phyloP scores from a whole-genome alignment of 148 eudicot genomes.

The Dianthus caryophyllus region DNA sequence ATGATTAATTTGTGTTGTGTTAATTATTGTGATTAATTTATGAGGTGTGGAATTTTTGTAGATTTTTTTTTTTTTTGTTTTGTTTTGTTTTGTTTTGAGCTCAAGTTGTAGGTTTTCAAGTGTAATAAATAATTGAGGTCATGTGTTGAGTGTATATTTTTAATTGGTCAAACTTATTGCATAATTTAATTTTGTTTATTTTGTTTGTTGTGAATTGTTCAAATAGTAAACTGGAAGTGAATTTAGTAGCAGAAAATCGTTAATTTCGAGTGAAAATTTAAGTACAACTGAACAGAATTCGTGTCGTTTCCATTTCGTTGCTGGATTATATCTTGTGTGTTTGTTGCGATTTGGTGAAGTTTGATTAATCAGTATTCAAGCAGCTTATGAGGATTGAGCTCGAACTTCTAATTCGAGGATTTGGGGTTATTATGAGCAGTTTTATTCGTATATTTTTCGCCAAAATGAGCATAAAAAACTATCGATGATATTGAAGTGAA shows the following conservation, averaged over 20 bases:
- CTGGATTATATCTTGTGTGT: background rate
- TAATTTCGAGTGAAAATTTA: background rate
- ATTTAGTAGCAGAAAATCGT: background rate
- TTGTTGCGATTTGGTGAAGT: background rate
- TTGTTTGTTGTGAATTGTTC: background rate
- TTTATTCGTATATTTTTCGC: background rate
- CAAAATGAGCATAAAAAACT: background rate
- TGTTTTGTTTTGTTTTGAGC: slow-evolving; percentile 15
- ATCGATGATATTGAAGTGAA: background rate
- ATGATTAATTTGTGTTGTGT: slow-evolving; percentile 5
- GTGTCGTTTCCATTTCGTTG: slow-evolving; percentile 1
- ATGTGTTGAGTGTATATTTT: background rate
- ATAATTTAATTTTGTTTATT: background rate
- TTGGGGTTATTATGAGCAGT: background rate
- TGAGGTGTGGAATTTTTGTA: background rate
- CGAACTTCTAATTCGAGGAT: background rate
- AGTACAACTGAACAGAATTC: background rate
- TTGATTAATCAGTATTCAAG: background rate
- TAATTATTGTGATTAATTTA: background rate
- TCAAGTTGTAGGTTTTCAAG: background rate
- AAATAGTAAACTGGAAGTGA: background rate
- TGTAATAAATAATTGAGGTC: background rate
- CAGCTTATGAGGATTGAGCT: background rate
- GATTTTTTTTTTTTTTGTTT: too few relatives aligned
- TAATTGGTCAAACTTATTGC: background rate